phyloP scores from a whole-genome alignment of 192 early-diverging fungal species.

The Podila verticillata region DNA sequence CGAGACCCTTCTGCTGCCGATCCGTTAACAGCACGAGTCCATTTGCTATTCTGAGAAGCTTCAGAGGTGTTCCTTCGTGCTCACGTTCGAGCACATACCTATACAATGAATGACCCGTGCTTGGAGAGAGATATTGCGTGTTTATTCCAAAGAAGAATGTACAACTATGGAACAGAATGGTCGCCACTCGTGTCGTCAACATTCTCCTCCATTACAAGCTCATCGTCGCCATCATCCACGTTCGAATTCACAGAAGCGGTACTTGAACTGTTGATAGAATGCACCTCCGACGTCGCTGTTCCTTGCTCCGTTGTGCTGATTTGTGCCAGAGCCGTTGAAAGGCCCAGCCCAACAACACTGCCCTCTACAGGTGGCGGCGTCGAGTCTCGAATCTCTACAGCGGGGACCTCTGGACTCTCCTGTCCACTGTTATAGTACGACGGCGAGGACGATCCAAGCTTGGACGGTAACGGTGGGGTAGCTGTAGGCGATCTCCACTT shows the following conservation, averaged over 20 bases:
- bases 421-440: not conserved
- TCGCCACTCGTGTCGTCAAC: too few species aligned
- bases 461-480: not conserved
- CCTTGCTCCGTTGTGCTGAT: not conserved
- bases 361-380: not conserved
- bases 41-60: too few species aligned
- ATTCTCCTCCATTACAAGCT: not conserved
- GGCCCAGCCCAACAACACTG: not conserved
- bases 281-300: not conserved
- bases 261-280: not conserved
- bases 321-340: not conserved
- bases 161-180: too few species aligned
- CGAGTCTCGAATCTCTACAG: not conserved
- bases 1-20: too few species aligned
- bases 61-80: too few species aligned
- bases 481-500: constrained; percentile 7
- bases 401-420: not conserved
- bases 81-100: too few species aligned
- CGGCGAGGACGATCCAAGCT: not conserved
- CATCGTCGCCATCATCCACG: not conserved
- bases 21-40: too few species aligned
- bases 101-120: too few species aligned
- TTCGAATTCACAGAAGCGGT: not conserved
- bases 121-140: too few species aligned
- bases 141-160: too few species aligned